Base-by-base conservation (phyloP, 768 basidiomycete species). In the Nidula microcarpa region DNA sequence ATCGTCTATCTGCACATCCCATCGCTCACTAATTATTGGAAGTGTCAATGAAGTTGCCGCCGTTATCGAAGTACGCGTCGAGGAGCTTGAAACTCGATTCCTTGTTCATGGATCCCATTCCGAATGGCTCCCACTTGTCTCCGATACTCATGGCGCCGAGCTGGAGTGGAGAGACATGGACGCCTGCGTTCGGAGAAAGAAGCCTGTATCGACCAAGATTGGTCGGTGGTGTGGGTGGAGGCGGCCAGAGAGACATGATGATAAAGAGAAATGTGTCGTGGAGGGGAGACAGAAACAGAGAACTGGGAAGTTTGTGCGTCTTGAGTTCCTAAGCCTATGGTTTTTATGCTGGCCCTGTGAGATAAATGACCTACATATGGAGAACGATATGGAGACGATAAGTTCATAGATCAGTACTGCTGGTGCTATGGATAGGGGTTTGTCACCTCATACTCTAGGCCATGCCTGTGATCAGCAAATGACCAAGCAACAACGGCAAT, bases 91-190 rank as follows among this genome's bases (percentile, higher is more conserved):
- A 41, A 16, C 39, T 41, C 2, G 39, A 41, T 13, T 41, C 66
- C 62, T 75, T 75, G 54, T 63, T 53, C 67, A 75, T 72, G 0
- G 55, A 46, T 0, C 74, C 72, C 56, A 63, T 54, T 0, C 62
- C 61, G 1, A 51, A 2, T 0, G 49, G 44, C 10, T 43, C 50
- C 70, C 70, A 69, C 16, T 63, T 58, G 50, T 71, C 66, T 6
- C 71, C 71, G 33, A 72, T 68, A 55, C 59, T 71, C 68, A 65
- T 66, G 1, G 60, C 73, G 33, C 73, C 73, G 3, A 74, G 65
- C 39, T 64, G 63, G 23, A 4, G 44, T 16, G 10, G 30, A 14
- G 41, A 44, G 43, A 17, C 39, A 30, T 33, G 35, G 4, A 30
- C 23, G 23, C 23, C 23, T 30, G 23, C 23, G 4, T 30, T 30